These are phyloP conservation scores for Pseudogymnoascus sp. DNA, from an alignment of 2,329 filamentous ascomycete genomes.

Conservation along the genomic window DNA sequence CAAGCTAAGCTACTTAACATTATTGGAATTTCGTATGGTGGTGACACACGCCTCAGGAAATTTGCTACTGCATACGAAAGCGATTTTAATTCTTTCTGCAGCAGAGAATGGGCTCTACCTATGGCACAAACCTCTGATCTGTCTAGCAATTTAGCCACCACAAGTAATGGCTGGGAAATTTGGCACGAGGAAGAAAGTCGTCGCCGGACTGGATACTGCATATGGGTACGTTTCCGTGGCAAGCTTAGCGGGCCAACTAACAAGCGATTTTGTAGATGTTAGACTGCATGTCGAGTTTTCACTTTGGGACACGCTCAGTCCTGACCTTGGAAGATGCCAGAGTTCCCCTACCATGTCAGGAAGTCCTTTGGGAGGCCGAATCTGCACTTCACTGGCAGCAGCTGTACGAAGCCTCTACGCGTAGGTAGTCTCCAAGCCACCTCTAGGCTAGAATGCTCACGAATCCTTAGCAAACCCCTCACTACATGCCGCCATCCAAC, in stretches of 20 bases:
- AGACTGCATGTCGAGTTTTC: constrained; percentile 35
- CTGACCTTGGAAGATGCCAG: constrained; percentile 35
- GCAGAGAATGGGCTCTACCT: constrained; percentile 14
- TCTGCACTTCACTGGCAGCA: constrained; percentile 30
- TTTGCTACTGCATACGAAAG: constrained; percentile 13
- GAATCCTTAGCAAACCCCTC: constrained; percentile 26
- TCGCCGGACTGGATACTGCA: constrained; percentile 34
- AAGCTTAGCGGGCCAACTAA: neutral
- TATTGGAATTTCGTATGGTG: constrained; percentile 22
- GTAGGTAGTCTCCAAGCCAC: constrained; percentile 12
- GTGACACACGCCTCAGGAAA: constrained; percentile 15
- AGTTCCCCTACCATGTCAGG: constrained; percentile 33
- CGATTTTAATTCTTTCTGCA: constrained; percentile 22
- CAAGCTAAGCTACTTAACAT: constrained; percentile 22
- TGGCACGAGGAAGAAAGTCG: constrained; percentile 34
- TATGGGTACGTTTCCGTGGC: constrained; percentile 33
- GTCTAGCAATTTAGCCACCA: neutral
- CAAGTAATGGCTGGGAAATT: constrained; percentile 25
- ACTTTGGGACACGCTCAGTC: constrained; percentile 30
- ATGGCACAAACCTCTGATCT: constrained; percentile 6
- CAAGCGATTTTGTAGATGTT: constrained; percentile 28
- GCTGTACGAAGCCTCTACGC: constrained; percentile 16
- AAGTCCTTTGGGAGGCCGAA: constrained; percentile 34
- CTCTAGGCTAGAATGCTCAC: neutral
- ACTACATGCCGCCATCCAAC: constrained; percentile 36